Base-by-base conservation (phyloP, 768 basidiomycete genomes). In the Nidularia pulvinata region DNA sequence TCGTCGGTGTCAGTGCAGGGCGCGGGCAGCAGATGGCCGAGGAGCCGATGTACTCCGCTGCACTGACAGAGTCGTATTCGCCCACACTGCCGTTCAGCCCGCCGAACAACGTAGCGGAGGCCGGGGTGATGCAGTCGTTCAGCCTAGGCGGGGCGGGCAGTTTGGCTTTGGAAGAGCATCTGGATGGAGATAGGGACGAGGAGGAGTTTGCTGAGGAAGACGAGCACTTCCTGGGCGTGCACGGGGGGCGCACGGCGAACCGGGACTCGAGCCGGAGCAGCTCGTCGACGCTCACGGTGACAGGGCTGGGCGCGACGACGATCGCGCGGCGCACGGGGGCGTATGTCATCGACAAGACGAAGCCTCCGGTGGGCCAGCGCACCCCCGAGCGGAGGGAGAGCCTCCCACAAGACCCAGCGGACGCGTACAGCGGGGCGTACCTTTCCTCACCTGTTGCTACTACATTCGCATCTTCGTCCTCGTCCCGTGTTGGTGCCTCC, bases 241-340 rank as follows among this genome's bases (percentile, higher is more conserved):
- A 55, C 16, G 56, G 50, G 33, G 46, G 45, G 55, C 56, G 33
- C 49, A 60, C 16, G 25, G 60, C 67, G 32, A 75, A 73, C 52
- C 60, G 78, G 48, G 75, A 79, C 59, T 81, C 81, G 10, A 76
- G 67, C 54, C 67, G 74, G 51, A 79, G 77, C 59, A 77, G 75
- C 56, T 70, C 74, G 9, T 77, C 78, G 22, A 79, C 78, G 11
- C 57, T 80, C 14, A 83, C 81, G 2, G 76, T 84, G 10, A 71
- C 70, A 1, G 70, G 62, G 22, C 59, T 77, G 13, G 63, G 65
- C 2, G 55, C 68, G 14, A 62, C 73, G 11, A 72, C 70, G 7
- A 67, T 85, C 9, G 81, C 76, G 25, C 70, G 80, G 52, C 70
- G 79, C 49, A 75, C 81, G 10, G 72, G 79, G 7, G 83, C 84